Base-by-base conservation (phyloP, 768 basidiomycete species). In the Calocera viscosa region DNA sequence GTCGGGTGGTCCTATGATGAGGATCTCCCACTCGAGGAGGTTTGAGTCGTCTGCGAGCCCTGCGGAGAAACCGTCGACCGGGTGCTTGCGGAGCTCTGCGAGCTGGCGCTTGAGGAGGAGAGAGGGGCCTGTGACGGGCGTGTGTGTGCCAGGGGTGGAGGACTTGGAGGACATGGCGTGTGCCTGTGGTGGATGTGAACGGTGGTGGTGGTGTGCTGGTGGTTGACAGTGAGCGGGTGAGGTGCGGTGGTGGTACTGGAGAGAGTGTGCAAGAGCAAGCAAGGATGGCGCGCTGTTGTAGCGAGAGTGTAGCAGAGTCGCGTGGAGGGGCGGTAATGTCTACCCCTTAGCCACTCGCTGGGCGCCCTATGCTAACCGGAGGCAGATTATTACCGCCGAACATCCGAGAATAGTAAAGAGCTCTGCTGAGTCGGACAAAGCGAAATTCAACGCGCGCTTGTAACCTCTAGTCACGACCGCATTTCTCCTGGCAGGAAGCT, bases 41-140 rank as follows among this genome's bases (percentile, higher is more conserved):
- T 97, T 94, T 77, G 86, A 83, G 68, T 97, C 95, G 75, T 98
- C 93, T 53, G 94, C 94, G 66, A 99, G 85, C 41, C 95, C 95
- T 78, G 94, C 95, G 35, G 92, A 94, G 80, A 99, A 98, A 7
- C 95, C 95, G 73, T 96, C 91, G 2, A 97, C 92, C 1, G 95
- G 95, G 63, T 81, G 85, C 78, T 97, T 97, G 34, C 87, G 91
- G 69, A 99, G 84, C 74, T 96, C 95, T 80, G 70, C 41, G 2
- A 47, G 64, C 53, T 39, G 47, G 26, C 53, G 53, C 30, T 60
- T 60, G 53, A 60, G 53, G 14, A 60, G 53, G 14, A 60, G 53
- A 26, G 11, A 22, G 11, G 53, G 53, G 30, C 53, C 53, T 2
- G 53, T 60, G 2, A 60, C 53, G 53, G 53, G 53, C 7, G 53